Evolutionary conservation across 2,329 filamentous ascomycete species (phyloP).

Genomic region (Fusarium torreyae): DNA sequence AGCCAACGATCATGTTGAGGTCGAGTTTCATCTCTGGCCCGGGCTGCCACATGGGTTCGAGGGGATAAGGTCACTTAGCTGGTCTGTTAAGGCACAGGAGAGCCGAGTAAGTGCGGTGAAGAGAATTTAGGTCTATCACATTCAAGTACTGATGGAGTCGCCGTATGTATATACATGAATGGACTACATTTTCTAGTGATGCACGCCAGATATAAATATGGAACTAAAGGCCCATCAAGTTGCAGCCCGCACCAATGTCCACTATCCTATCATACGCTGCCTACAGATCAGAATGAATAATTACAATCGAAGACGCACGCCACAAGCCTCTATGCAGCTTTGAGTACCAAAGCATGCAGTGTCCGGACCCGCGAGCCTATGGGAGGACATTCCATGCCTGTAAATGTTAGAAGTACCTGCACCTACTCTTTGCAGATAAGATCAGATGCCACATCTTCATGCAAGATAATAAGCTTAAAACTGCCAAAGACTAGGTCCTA

Average conservation of each 20-base stretch:
- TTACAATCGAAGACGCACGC: too few species aligned
- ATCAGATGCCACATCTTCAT: neutral
- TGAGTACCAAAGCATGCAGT: neutral
- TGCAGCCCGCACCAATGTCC: too few species aligned
- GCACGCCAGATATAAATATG: too few species aligned
- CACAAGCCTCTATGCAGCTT: too few species aligned
- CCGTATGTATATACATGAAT: neutral
- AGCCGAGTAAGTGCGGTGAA: slow-evolving; percentile 16
- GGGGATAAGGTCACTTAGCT: slow-evolving; percentile 15
- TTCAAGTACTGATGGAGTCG: too few species aligned
- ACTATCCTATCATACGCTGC: too few species aligned
- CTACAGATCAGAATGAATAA: too few species aligned
- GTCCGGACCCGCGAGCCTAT: neutral
- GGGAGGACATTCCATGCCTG: neutral
- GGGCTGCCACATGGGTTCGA: slow-evolving; percentile 59
- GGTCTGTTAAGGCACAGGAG: slow-evolving; percentile 16
- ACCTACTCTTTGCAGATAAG: neutral
- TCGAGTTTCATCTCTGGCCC: slow-evolving; percentile 59
- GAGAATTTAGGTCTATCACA: neutral
- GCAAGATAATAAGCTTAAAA: slow-evolving; percentile 1
- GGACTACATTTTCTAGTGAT: too few species aligned
- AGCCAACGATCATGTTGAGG: slow-evolving; percentile 16
- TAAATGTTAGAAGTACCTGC: neutral
- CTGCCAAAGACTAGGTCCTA: neutral
- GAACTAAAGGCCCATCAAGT: too few species aligned